A percentile compares a stretch with the other conserved stretches of the same genome.
phyloP scores from a whole-genome alignment of 2,329 filamentous ascomycete genomes.

The Alternaria brassicicola region DNA sequence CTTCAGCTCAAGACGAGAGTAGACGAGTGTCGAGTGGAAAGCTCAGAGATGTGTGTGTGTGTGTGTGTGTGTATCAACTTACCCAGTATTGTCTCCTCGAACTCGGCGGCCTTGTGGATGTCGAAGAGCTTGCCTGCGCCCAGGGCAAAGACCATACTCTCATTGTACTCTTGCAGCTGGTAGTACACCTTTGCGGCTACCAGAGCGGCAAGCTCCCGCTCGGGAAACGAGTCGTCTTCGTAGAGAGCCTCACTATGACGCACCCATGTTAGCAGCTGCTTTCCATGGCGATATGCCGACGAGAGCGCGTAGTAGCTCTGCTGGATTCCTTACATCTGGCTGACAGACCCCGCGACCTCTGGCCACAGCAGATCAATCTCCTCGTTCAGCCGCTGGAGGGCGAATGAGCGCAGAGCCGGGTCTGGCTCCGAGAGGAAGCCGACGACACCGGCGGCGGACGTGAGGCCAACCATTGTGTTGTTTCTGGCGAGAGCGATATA shows the following conservation, averaged over 20 bases:
- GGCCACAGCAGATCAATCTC: conserved; percentile 98
- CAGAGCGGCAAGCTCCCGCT: conserved; percentile 90
- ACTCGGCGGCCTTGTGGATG: conserved; percentile 88
- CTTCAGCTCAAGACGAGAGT: neutral
- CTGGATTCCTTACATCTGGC: conserved; percentile 76
- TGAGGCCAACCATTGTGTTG: conserved; percentile 80
- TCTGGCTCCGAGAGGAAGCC: conserved; percentile 96
- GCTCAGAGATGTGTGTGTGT: too few relatives aligned
- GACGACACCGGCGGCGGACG: conserved; percentile 91
- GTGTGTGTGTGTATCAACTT: conserved; percentile 41
- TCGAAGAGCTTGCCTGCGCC: conserved; percentile 95
- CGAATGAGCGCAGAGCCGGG: conserved; percentile 91
- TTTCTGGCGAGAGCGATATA: conserved; percentile 15
- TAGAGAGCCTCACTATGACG: conserved; percentile 85
- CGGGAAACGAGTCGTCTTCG: conserved; percentile 92
- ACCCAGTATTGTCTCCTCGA: conserved; percentile 97
- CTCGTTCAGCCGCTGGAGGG: conserved; percentile 91
- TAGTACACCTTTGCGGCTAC: conserved; percentile 99
- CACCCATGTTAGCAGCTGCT: conserved; percentile 33
- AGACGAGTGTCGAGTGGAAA: neutral
- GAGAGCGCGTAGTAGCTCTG: neutral
- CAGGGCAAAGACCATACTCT: conserved; percentile 98
- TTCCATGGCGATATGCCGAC: neutral
- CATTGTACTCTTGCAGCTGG: conserved; percentile 97
- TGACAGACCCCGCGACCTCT: conserved; percentile 89